Evolutionary conservation across 495 filamentous ascomycete species (phyloP), one percentile per base, ranked within the genome.

Genomic region (Aspergillus mulundensis): DNA sequence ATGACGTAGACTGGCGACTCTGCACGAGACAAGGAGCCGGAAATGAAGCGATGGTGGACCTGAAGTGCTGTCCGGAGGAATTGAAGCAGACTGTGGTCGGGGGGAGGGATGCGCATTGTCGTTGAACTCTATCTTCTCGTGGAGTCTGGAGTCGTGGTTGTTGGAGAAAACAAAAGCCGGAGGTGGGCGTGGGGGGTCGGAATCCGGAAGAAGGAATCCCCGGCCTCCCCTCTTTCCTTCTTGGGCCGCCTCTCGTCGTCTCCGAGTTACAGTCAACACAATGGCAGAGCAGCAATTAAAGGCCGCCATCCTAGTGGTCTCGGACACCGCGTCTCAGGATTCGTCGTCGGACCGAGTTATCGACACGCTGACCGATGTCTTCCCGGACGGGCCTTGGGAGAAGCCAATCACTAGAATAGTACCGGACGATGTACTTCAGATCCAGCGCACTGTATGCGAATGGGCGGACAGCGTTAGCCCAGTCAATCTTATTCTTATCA

Each of bases 241-340:
- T 36, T 36, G 6, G 32, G 32, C 12, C 32, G 8, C 15, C 32
- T 21, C 42, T 21, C 7, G 8, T 18, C 20, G 20, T 40, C 34
- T 54, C 19, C 54, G 20, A 12, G n/a, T n/a, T 20, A 34, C 20
- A 53, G 5, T 15, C 2, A 47, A n/a, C 8, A 61, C 18, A 21
- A 68, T 68, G 60, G 57, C 54, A 18, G 61, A 53, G 12, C 53
- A 54, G 49, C 61, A 56, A 40, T 65, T 78, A 19, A 71, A 62
- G 58, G 59, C 84, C 24, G 88, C 85, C 14, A 88, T 98, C 41
- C 79, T 98, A 32, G 81, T 97, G 62, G 81, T 98, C 41, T 97
- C 94, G 1, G 94, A 95, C 49, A 97, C 95, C n/a, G 94, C 94
- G 32, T 84, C 84, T 21, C 74, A 84, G 61, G 87, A 96, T 72